Percentiles rank a stretch among this genome's conserved stretches.
Evolutionary conservation across 371 early-diverging fungal species (phyloP).

Genomic region (Rhizomucor miehei): DNA sequence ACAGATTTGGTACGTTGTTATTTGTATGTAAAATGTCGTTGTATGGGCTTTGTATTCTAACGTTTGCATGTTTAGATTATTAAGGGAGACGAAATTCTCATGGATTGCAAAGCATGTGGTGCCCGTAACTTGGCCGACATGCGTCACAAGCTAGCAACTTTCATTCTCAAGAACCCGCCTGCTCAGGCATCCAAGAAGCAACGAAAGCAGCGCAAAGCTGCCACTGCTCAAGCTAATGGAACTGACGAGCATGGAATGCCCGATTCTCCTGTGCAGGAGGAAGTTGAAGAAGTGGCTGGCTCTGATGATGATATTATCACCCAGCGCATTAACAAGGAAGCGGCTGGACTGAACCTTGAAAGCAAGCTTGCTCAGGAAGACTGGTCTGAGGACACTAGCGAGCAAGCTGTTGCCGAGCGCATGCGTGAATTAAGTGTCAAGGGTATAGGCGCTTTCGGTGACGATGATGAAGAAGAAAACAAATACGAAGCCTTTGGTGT

Average conservation of each 20-base stretch:
- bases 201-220: slow-evolving; percentile 71
- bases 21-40: not conserved
- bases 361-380: slow-evolving; percentile 76
- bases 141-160: slow-evolving; percentile 87
- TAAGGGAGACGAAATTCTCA: slow-evolving; percentile 70
- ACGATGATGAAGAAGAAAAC: slow-evolving; percentile 67
- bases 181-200: slow-evolving; percentile 56
- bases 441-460: slow-evolving; percentile 48
- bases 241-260: slow-evolving; percentile 45
- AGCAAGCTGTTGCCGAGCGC: slow-evolving; percentile 77
- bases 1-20: slow-evolving; percentile 78
- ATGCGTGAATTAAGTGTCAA: slow-evolving; percentile 67
- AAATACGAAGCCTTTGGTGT: slow-evolving; percentile 71
- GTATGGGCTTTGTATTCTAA: slow-evolving; percentile 1
- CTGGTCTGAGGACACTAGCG: slow-evolving; percentile 82
- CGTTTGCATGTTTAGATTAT: slow-evolving; percentile 47
- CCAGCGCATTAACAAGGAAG: slow-evolving; percentile 69
- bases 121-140: slow-evolving; percentile 82
- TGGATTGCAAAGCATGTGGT: slow-evolving; percentile 94
- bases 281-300: slow-evolving; percentile 43
- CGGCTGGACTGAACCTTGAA: slow-evolving; percentile 58
- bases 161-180: slow-evolving; percentile 93
- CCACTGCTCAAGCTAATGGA: slow-evolving; percentile 44
- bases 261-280: slow-evolving; percentile 40
- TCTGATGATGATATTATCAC: slow-evolving; percentile 72